Evolutionary conservation across 768 basidiomycete genomes (phyloP).

Genomic region (Chalciporus chontae): DNA sequence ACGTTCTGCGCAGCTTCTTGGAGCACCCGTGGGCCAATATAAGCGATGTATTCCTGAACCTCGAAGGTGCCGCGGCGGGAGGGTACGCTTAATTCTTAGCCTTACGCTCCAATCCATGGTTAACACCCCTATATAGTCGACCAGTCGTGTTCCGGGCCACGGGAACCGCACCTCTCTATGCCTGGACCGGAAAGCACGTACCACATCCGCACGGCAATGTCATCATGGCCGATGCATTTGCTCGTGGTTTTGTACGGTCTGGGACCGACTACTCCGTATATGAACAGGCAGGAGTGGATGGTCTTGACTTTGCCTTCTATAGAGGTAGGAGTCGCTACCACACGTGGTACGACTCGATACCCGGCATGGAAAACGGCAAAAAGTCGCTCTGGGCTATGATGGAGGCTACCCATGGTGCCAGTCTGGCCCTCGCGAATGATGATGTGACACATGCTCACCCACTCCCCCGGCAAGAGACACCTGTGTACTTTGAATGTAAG

Average conservation of each 20-base stretch:
- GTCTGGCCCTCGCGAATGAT: slow-evolving; percentile 49
- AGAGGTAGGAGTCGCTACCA: slow-evolving; percentile 72
- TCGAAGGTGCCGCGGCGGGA: slow-evolving; percentile 79
- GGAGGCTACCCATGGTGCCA: slow-evolving; percentile 58
- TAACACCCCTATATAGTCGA: slow-evolving; percentile 41
- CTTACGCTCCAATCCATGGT: neutral
- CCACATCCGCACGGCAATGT: slow-evolving; percentile 72
- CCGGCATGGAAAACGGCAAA: slow-evolving; percentile 51
- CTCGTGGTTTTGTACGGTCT: slow-evolving; percentile 61
- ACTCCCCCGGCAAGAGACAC: slow-evolving; percentile 21
- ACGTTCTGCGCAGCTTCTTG: slow-evolving; percentile 46
- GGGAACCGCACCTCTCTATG: slow-evolving; percentile 49
- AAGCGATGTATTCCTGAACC: slow-evolving; percentile 67
- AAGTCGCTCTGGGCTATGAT: slow-evolving; percentile 76
- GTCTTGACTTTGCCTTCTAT: slow-evolving; percentile 80
- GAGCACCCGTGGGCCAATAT: slow-evolving; percentile 73
- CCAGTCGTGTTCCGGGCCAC: slow-evolving; percentile 76
- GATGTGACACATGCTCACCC: slow-evolving; percentile 26
- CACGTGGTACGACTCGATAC: slow-evolving; percentile 66
- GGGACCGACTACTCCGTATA: slow-evolving; percentile 76
- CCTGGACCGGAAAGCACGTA: slow-evolving; percentile 46
- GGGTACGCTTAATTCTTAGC: slow-evolving; percentile 44
- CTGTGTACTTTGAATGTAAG: slow-evolving; percentile 77
- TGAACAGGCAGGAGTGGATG: slow-evolving; percentile 51
- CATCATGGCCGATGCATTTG: slow-evolving; percentile 65